A percentile compares a stretch with the other conserved stretches of the same genome.
These are phyloP conservation scores for Chenopodium berlandieri DNA, from an alignment of 148 eudicot genomes.

Conservation along the genomic window DNA sequence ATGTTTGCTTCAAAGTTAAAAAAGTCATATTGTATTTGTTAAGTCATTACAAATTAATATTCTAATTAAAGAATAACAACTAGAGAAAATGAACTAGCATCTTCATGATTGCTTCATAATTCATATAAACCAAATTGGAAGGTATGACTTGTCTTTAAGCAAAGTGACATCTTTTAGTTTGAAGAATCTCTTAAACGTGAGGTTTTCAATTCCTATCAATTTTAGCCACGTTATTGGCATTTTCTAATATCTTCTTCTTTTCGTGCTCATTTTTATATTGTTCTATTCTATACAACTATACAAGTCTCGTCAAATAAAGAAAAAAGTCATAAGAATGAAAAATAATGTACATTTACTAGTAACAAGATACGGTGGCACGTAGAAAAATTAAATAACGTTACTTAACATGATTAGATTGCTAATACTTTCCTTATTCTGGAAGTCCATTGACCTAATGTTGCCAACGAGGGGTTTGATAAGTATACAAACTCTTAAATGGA, in stretches of 20 bases:
- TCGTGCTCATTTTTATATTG: not conserved
- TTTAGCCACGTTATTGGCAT: slow-evolving; percentile 1
- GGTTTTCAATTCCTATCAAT: not conserved
- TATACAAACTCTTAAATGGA: no score
- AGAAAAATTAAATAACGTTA: not conserved
- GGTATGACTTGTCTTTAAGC: slow-evolving; percentile 12
- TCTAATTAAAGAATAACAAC: not conserved
- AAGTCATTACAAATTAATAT: not conserved
- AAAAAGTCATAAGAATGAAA: not conserved
- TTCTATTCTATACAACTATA: no score
- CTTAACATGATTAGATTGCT: not conserved
- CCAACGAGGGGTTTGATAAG: no score
- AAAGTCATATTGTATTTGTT: not conserved
- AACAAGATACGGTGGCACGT: not conserved
- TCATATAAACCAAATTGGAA: slow-evolving; percentile 1
- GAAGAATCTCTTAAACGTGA: slow-evolving; percentile 15
- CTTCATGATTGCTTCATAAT: slow-evolving; percentile 7
- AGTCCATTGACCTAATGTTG: no score
- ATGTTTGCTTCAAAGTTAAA: slow-evolving; percentile 4
- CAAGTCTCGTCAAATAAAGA: no score
- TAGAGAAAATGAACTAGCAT: slow-evolving; percentile 7
- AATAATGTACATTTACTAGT: not conserved
- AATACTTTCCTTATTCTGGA: not conserved
- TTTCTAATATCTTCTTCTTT: not conserved
- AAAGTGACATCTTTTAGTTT: slow-evolving; percentile 10